These are phyloP conservation scores for Microascus cirrosus DNA, from an alignment of 2,329 filamentous ascomycete species.

Conservation along the genomic window DNA sequence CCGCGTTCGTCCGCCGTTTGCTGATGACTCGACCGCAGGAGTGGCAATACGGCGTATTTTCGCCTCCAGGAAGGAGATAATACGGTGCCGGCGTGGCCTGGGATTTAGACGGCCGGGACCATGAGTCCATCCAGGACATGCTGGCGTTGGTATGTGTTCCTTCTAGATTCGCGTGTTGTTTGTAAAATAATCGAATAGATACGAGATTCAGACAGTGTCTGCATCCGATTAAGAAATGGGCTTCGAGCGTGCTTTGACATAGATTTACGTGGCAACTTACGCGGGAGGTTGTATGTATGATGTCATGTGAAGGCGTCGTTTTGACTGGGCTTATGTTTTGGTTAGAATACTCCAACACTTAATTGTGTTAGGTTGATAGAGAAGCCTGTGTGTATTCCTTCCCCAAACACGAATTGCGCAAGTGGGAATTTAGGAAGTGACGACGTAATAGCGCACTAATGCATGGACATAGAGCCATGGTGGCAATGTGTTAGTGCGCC, in stretches of 20 bases:
- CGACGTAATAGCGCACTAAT: too few relatives aligned
- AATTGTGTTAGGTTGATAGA: too few relatives aligned
- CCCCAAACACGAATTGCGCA: too few relatives aligned
- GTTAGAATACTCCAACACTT: too few relatives aligned
- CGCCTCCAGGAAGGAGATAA: conserved; percentile 35
- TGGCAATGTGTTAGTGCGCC: too few relatives aligned
- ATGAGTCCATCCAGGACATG: conserved; percentile 31
- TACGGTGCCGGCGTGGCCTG: conserved; percentile 37
- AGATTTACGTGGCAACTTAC: neutral
- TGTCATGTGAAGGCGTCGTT: neutral
- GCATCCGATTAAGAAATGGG: neutral
- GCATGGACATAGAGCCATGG: too few relatives aligned
- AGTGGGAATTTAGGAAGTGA: too few relatives aligned
- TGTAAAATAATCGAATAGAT: neutral
- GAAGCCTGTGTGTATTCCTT: too few relatives aligned
- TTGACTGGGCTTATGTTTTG: too few relatives aligned
- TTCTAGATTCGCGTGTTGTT: neutral
- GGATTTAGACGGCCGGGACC: conserved; percentile 25
- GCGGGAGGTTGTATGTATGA: neutral
- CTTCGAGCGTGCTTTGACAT: neutral
- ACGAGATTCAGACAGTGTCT: neutral
- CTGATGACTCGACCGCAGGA: conserved; percentile 46
- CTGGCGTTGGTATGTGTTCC: neutral
- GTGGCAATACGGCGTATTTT: conserved; percentile 41
- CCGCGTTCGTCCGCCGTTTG: conserved; percentile 16